phyloP scores from a whole-genome alignment of 2,329 filamentous ascomycete genomes.

The Exophiala alcalophila region DNA sequence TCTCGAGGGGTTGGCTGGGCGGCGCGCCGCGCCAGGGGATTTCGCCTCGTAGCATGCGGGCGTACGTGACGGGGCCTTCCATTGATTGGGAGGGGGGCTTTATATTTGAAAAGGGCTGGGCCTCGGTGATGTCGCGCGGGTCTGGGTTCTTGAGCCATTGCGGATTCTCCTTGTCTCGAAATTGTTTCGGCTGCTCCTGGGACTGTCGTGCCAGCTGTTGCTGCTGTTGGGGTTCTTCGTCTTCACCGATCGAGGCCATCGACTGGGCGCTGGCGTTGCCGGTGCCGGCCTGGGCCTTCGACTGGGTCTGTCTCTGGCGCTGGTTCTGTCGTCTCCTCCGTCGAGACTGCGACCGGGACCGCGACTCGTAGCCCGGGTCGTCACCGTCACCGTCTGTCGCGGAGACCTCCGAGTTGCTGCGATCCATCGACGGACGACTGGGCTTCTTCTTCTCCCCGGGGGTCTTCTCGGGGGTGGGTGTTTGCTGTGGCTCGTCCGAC shows the following conservation, averaged over 20 bases:
- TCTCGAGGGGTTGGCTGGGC: constrained; percentile 46
- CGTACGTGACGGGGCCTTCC: constrained; percentile 56
- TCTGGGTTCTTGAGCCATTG: constrained; percentile 28
- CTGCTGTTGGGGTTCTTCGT: constrained; percentile 22
- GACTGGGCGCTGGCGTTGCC: constrained; percentile 28
- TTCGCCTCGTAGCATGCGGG: constrained; percentile 53
- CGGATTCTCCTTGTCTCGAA: constrained; percentile 12
- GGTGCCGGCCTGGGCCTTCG: constrained; percentile 23
- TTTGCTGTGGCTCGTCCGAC: constrained; percentile 27
- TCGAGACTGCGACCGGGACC: constrained; percentile 31
- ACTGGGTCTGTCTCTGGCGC: constrained; percentile 25
- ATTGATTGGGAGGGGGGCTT: constrained; percentile 55
- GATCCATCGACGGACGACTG: constrained; percentile 22
- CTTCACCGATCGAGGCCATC: constrained; percentile 28
- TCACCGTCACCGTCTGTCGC: constrained; percentile 14
- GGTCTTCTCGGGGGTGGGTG: constrained; percentile 26
- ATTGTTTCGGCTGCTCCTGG: constrained; percentile 10
- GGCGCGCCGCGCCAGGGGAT: constrained; percentile 54
- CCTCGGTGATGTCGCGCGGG: constrained; percentile 48
- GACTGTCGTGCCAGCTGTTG: constrained; percentile 19
- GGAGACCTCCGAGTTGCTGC: constrained; percentile 27
- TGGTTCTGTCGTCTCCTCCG: constrained; percentile 31
- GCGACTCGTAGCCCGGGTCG: constrained; percentile 32
- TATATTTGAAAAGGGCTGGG: constrained; percentile 55
- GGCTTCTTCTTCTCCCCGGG: constrained; percentile 25